Percentiles rank a stretch among this genome's conserved stretches.
Conservation (phyloP, 768 basidiomycete species). For the Tulasnella sp. region DNA sequence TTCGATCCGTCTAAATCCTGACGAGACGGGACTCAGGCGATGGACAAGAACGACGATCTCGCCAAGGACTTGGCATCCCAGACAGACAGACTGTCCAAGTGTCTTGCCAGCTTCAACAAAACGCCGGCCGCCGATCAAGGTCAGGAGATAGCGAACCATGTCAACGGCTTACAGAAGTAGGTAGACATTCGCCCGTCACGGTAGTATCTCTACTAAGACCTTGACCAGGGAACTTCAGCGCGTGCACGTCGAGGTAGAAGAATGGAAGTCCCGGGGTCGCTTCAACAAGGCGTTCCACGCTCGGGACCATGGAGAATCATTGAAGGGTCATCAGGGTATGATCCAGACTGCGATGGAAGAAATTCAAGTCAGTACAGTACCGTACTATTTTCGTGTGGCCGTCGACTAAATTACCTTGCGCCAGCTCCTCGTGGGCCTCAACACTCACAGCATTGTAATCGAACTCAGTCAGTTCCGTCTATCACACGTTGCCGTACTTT, state of each 20-base stretch:
- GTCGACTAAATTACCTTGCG: not conserved
- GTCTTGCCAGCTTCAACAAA: not conserved
- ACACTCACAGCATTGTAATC: not conserved
- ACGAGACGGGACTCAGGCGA: not conserved
- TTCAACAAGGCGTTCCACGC: not conserved
- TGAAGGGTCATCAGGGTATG: not conserved
- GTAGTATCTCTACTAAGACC: not conserved
- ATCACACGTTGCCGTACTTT: not conserved
- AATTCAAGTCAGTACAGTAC: not conserved
- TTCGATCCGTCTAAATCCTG: not conserved
- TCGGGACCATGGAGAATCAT: not conserved
- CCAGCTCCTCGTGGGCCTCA: not conserved
- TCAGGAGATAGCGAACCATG: not conserved
- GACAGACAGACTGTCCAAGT: not conserved
- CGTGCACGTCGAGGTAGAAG: not conserved
- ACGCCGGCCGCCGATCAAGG: not conserved
- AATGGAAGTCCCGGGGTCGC: not conserved
- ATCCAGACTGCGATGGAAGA: not conserved
- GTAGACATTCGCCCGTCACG: not conserved
- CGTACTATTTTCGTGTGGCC: not conserved
- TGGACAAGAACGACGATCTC: not conserved
- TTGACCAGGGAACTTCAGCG: not conserved
- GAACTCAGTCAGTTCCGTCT: not conserved
- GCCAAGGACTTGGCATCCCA: not conserved
- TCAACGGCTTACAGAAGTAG: not conserved